These are phyloP conservation scores for Spinellus fusiger DNA, from an alignment of 192 early-diverging fungal species.

Conservation along the genomic window DNA sequence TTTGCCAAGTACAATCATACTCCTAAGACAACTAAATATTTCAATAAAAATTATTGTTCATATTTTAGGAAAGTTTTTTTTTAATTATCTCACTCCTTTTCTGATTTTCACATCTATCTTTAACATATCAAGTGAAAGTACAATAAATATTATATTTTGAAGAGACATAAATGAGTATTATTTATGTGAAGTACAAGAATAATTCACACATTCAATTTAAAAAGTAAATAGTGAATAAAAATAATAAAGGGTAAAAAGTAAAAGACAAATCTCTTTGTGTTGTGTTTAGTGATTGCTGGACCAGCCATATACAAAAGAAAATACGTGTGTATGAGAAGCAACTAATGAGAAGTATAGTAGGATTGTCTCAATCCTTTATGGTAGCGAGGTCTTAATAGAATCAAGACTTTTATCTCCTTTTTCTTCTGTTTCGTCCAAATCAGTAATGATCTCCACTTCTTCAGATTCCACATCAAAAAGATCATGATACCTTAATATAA, in stretches of 20 bases:
- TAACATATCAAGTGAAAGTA: too few relatives aligned
- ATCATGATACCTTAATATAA: conserved; percentile 75
- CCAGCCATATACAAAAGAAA: too few relatives aligned
- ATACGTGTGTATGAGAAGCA: too few relatives aligned
- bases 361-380: background rate
- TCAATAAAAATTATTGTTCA: background rate
- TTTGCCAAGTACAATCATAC: background rate
- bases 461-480: conserved; percentile 68
- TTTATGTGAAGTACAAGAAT: background rate
- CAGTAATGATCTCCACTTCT: conserved; percentile 12
- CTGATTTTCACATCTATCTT: too few relatives aligned
- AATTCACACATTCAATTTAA: background rate
- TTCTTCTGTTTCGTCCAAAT: conserved; percentile 1
- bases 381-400: background rate
- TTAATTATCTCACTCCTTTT: too few relatives aligned
- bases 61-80: too few relatives aligned
- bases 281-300: too few relatives aligned
- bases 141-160: background rate
- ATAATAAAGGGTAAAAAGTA: background rate
- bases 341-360: too few relatives aligned
- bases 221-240: background rate
- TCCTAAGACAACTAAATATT: background rate
- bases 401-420: background rate
- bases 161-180: background rate
- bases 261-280: background rate